These are phyloP conservation scores for Suhomyces bribrorum DNA, from an alignment of 1,139 yeast species.

Conservation along the genomic window DNA sequence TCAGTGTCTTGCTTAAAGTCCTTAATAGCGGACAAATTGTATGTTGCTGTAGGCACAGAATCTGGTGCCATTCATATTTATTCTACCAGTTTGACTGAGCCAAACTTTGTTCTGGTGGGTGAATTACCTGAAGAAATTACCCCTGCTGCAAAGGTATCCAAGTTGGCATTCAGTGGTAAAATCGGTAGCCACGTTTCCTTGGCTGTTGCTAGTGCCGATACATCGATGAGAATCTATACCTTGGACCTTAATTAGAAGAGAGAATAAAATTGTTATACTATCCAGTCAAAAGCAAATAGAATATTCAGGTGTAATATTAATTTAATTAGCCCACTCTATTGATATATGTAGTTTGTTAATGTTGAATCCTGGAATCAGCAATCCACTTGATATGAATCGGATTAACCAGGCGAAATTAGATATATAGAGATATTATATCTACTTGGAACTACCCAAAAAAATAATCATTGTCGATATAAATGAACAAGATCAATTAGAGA, in stretches of 20 bases:
- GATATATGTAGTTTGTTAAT: too few species aligned
- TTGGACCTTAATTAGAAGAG: conserved; percentile 16
- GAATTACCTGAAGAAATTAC: conserved; percentile 40
- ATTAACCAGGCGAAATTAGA: too few species aligned
- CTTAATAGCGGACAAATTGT: conserved; percentile 24
- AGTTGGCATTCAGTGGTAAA: conserved; percentile 55
- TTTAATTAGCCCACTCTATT: too few species aligned
- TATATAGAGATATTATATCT: too few species aligned
- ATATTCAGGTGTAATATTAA: too few species aligned
- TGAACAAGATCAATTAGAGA: too few species aligned
- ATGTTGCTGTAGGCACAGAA: conserved; percentile 74
- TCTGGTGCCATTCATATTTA: conserved; percentile 43
- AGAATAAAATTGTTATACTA: too few species aligned
- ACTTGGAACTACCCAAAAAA: too few species aligned
- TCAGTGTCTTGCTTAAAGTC: conserved; percentile 58
- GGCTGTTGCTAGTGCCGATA: conserved; percentile 72
- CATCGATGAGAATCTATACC: conserved; percentile 62
- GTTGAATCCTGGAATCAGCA: too few species aligned
- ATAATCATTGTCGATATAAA: too few species aligned
- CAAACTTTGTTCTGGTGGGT: conserved; percentile 27
- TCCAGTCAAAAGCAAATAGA: too few species aligned
- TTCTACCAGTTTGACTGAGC: conserved; percentile 27
- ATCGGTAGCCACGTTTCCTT: conserved; percentile 30
- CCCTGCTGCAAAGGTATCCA: conserved; percentile 63
- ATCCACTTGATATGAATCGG: too few species aligned